A percentile compares a stretch with the other conserved stretches of the same genome.
Conservation (phyloP, 768 basidiomycete species). For the Solioccasus polychromus region DNA sequence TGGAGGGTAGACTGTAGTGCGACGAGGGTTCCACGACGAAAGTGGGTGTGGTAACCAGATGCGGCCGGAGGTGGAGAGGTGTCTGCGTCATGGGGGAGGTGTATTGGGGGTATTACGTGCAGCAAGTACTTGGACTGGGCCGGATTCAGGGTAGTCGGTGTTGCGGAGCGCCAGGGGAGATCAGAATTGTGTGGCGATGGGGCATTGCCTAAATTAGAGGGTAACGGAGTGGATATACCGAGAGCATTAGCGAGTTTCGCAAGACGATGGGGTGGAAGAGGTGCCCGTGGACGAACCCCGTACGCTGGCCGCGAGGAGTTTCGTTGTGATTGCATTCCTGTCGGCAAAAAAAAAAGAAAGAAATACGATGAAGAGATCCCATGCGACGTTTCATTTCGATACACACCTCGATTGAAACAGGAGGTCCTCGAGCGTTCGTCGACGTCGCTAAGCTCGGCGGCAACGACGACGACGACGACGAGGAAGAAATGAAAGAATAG, state of each 20-base stretch:
- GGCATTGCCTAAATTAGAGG: constrained; percentile 28
- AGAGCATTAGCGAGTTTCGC: constrained; percentile 85
- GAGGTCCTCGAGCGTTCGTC: not conserved
- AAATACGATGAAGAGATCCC: no score
- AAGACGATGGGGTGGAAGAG: constrained; percentile 71
- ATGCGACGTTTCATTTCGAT: no score
- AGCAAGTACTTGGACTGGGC: constrained; percentile 68
- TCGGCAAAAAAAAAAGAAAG: no score
- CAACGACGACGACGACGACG: no score
- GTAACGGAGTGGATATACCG: constrained; percentile 73
- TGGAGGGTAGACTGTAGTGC: constrained; percentile 82
- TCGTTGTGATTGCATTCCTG: constrained; percentile 19
- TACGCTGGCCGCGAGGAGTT: constrained; percentile 27
- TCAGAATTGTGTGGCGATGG: constrained; percentile 27
- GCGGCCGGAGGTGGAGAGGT: constrained; percentile 48
- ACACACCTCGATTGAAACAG: constrained; percentile 20
- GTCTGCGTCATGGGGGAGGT: constrained; percentile 65
- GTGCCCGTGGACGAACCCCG: constrained; percentile 69
- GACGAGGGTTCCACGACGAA: constrained; percentile 81
- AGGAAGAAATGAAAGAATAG: constrained; percentile 7
- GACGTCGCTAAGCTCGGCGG: constrained; percentile 6
- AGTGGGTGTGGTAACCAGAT: constrained; percentile 76
- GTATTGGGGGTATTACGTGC: constrained; percentile 77
- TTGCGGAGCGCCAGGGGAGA: constrained; percentile 47
- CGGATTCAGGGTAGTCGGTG: constrained; percentile 43